Evolutionary conservation across 2,329 filamentous ascomycete genomes (phyloP).

Genomic region (Talaromyces atroroseus): DNA sequence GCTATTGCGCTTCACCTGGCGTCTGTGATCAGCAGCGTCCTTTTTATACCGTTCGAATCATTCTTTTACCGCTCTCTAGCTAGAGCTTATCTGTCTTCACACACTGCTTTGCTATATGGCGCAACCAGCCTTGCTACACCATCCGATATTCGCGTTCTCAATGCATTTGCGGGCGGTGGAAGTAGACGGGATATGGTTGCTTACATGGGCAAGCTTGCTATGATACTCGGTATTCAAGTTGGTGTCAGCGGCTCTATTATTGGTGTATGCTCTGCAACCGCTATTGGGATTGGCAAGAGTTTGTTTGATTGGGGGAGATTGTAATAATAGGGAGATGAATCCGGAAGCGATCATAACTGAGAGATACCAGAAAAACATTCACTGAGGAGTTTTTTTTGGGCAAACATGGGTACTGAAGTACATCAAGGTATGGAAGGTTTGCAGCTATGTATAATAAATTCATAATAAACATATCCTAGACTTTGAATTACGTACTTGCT

Average conservation of each 20-base stretch:
- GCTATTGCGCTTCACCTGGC: constrained; percentile 39
- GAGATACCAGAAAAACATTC: not conserved
- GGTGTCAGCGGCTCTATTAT: constrained; percentile 34
- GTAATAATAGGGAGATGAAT: constrained; percentile 6
- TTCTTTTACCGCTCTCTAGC: constrained; percentile 38
- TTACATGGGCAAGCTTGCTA: constrained; percentile 32
- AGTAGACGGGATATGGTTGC: constrained; percentile 25
- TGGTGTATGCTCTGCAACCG: constrained; percentile 32
- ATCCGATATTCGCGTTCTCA: constrained; percentile 28
- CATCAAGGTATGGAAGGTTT: not conserved
- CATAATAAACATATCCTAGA: no score
- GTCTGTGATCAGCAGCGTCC: constrained; percentile 30
- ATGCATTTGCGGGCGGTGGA: constrained; percentile 32
- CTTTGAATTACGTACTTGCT: no score
- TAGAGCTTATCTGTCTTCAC: constrained; percentile 29
- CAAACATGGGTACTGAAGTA: not conserved
- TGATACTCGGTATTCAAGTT: constrained; percentile 34
- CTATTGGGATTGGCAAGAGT: constrained; percentile 35
- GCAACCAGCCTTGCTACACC: constrained; percentile 13
- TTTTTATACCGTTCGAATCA: constrained; percentile 38
- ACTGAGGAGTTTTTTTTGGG: not conserved
- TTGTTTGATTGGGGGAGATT: constrained; percentile 36
- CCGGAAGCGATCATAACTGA: not conserved
- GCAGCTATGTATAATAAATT: not conserved
- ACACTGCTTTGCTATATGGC: constrained; percentile 18